Conservation (phyloP, 2,329 filamentous ascomycete genomes). For the Fusarium virguliforme region DNA sequence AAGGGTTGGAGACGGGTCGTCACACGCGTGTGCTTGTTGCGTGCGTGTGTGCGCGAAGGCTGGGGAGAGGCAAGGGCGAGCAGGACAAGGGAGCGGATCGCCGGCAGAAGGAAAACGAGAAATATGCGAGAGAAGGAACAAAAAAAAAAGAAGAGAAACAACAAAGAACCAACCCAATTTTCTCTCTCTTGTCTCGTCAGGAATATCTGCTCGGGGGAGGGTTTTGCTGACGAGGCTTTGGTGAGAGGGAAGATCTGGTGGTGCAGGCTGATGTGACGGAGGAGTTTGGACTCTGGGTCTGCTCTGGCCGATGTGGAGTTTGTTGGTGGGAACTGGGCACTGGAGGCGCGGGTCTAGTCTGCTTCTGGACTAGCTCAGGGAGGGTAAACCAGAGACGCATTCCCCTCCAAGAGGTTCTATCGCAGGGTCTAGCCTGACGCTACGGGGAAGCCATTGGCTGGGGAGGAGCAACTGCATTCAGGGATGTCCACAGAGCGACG, state of each 20-base stretch:
- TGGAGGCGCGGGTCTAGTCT: slow-evolving; percentile 14
- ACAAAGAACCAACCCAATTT: slow-evolving; percentile 11
- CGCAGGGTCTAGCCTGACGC: slow-evolving; percentile 30
- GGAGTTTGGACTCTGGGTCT: slow-evolving; percentile 37
- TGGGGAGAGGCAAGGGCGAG: slow-evolving; percentile 37
- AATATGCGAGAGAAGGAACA: slow-evolving; percentile 20
- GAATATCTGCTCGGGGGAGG: not conserved
- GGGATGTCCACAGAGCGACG: slow-evolving; percentile 33
- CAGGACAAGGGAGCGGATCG: slow-evolving; percentile 38
- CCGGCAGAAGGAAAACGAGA: not conserved
- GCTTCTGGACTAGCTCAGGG: slow-evolving; percentile 8
- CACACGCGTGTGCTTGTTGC: slow-evolving; percentile 10
- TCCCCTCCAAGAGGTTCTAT: slow-evolving; percentile 16
- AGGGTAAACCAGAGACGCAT: slow-evolving; percentile 14
- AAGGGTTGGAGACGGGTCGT: slow-evolving; percentile 28
- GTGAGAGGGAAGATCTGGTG: slow-evolving; percentile 44
- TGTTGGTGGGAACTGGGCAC: slow-evolving; percentile 1
- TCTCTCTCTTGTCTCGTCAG: slow-evolving; percentile 9
- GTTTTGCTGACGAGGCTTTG: slow-evolving; percentile 47
- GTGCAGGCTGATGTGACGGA: slow-evolving; percentile 48
- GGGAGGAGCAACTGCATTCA: slow-evolving; percentile 13
- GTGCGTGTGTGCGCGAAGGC: slow-evolving; percentile 34
- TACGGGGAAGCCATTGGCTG: slow-evolving; percentile 17
- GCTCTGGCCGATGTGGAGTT: slow-evolving; percentile 37
- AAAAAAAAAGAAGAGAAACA: slow-evolving; percentile 13